Conservation (phyloP, 2,329 filamentous ascomycete genomes). For the Calonectria henricotiae region DNA sequence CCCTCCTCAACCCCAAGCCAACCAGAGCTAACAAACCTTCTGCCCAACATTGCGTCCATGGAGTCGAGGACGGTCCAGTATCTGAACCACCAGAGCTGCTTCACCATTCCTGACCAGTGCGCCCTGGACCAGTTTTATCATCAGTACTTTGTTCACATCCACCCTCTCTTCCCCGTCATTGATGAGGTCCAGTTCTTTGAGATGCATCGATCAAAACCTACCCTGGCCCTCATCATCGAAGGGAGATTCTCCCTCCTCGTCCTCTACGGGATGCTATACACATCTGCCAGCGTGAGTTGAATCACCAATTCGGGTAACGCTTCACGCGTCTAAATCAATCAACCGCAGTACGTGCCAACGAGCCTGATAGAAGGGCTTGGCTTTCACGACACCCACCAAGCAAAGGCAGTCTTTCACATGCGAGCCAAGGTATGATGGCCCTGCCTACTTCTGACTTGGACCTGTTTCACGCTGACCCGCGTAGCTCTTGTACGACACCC, state of each 20-base stretch:
- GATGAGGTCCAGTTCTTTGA: conserved; percentile 32
- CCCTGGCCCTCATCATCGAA: conserved; percentile 22
- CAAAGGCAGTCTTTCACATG: conserved; percentile 25
- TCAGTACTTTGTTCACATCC: conserved; percentile 31
- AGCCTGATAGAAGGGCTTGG: conserved; percentile 30
- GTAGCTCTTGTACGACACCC: conserved; percentile 16
- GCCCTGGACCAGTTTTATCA: conserved; percentile 22
- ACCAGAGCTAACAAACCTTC: conserved; percentile 2
- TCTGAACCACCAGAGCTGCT: conserved; percentile 31
- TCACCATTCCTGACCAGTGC: conserved; percentile 24
- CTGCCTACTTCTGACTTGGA: not conserved
- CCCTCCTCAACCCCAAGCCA: conserved; percentile 5
- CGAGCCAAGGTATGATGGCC: conserved; percentile 26
- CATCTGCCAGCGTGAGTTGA: conserved; percentile 33
- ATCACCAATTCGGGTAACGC: not conserved
- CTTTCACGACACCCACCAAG: conserved; percentile 31
- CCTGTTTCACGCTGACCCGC: not conserved
- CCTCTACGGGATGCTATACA: conserved; percentile 32
- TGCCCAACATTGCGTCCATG: conserved; percentile 24
- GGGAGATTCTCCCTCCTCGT: conserved; percentile 29
- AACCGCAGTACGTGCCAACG: conserved; percentile 30
- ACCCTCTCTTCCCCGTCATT: conserved; percentile 29
- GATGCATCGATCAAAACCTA: conserved; percentile 21
- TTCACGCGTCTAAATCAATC: not conserved
- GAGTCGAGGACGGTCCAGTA: conserved; percentile 11